Conservation (phyloP, 192 early-diverging fungal genomes). For the Coemansia erecta region DNA sequence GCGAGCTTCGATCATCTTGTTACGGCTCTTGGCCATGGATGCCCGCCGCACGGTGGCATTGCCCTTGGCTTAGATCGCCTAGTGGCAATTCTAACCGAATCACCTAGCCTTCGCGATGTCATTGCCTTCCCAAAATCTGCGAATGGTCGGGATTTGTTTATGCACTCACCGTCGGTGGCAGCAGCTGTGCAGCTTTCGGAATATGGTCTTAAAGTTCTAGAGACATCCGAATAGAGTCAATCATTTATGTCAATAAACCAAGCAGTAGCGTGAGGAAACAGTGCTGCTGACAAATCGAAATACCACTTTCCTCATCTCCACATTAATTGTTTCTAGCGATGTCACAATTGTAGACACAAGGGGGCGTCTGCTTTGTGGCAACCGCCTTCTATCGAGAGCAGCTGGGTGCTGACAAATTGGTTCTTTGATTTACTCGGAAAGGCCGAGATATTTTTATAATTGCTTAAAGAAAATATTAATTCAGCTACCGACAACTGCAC, state of each 20-base stretch:
- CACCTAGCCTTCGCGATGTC: constrained; percentile 78
- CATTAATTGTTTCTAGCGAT: no score
- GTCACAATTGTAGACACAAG: no score
- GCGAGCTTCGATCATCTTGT: constrained; percentile 77
- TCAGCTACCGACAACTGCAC: no score
- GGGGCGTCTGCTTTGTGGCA: no score
- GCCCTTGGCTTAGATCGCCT: constrained; percentile 83
- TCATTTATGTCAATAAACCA: no score
- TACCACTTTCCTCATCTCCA: no score
- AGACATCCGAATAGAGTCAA: background rate
- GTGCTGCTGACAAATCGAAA: background rate
- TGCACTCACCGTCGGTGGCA: constrained; percentile 68
- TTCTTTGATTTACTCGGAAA: no score
- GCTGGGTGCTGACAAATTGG: no score
- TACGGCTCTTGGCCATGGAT: constrained; percentile 75
- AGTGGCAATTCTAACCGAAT: constrained; percentile 69
- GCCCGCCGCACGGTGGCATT: constrained; percentile 88
- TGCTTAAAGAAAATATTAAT: no score
- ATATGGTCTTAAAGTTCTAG: constrained; percentile 57
- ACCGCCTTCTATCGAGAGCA: no score
- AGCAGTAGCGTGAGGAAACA: background rate
- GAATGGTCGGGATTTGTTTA: constrained; percentile 78
- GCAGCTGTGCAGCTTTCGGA: constrained; percentile 60
- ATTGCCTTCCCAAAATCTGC: constrained; percentile 91
- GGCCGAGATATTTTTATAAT: no score